Base-by-base conservation (phyloP, 305 asterid genomes). In the Fraxinus dipetala region DNA sequence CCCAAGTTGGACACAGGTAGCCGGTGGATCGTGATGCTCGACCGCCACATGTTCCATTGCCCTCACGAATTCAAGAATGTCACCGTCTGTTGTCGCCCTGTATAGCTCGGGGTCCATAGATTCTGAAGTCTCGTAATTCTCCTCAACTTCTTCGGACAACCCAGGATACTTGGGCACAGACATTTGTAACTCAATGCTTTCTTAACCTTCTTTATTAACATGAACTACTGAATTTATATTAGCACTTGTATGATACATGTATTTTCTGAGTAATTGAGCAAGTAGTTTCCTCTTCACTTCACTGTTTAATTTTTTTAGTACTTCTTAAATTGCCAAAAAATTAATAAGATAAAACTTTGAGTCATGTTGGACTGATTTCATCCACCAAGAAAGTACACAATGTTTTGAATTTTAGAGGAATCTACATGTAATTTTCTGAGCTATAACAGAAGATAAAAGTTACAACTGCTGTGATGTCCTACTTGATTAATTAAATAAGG, bases 61-160 rank as follows among this genome's bases (percentile, higher is more conserved):
- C 77, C 85, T 82, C 32, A 81, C 88, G 31, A 90, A 90, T 76
- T 84, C 90, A 79, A 90, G 89, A 80, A 90, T 82, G 80, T 89
- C 91, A 24, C 89, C 93, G 82, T 81, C 83, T 43, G 85, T 84
- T 20, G 84, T 79, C n/a, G 91, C 90, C 65, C 87, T 77, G 69
- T 88, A 90, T 36, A 89, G 77, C 74, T 85, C 75, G 3, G 92
- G 91, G 34, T 90, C 86, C 92, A 90, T 87, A 7, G 84, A 87
- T 26, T 85, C 86, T 67, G 88, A 76, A 75, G 84, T 79, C 32
- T 80, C 87, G 32, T 80, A 80, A 10, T 51, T 83, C 31, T 84
- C 73, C 79, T 87, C 88, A 51, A 11, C 79, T 40, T 79, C 90
- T 40, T 87, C 87, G 65, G 78, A 56, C 76, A 85, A 80, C 79